These are phyloP conservation scores for Xylaria multiplex DNA, from an alignment of 2,329 filamentous ascomycete species.

Conservation along the genomic window DNA sequence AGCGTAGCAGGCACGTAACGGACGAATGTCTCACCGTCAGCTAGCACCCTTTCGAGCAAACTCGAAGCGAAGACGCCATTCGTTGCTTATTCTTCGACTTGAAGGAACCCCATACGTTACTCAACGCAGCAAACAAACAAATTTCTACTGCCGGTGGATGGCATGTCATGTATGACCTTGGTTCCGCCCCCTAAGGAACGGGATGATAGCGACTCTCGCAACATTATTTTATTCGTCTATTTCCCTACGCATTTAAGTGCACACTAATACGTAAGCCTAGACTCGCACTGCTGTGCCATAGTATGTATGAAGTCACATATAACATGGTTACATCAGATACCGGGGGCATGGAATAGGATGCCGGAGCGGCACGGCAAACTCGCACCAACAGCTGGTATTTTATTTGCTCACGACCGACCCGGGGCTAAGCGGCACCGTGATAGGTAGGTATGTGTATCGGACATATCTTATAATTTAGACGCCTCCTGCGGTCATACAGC, in stretches of 20 bases:
- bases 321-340: conserved; percentile 16
- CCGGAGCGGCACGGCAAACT: conserved; percentile 23
- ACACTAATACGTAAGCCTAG: too few relatives aligned
- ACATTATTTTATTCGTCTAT: neutral
- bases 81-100: neutral
- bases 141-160: conserved; percentile 6
- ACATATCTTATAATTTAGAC: conserved; percentile 4
- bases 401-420: conserved; percentile 12
- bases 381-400: conserved; percentile 1
- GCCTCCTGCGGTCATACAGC: neutral
- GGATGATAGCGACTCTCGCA: neutral
- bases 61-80: conserved; percentile 10
- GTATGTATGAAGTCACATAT: neutral
- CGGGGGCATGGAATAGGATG: conserved; percentile 22
- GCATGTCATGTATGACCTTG: conserved; percentile 6
- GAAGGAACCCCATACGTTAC: conserved; percentile 6
- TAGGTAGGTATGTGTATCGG: neutral
- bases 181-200: neutral
- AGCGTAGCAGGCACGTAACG: conserved; percentile 19
- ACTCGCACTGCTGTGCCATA: too few relatives aligned
- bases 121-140: conserved; percentile 13
- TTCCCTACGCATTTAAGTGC: neutral
- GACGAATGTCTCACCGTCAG: conserved; percentile 25
- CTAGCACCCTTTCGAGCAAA: neutral
- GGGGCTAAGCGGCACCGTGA: conserved; percentile 15